Base-by-base conservation (phyloP, 192 early-diverging fungal species). In the Piromyces finnis region DNA sequence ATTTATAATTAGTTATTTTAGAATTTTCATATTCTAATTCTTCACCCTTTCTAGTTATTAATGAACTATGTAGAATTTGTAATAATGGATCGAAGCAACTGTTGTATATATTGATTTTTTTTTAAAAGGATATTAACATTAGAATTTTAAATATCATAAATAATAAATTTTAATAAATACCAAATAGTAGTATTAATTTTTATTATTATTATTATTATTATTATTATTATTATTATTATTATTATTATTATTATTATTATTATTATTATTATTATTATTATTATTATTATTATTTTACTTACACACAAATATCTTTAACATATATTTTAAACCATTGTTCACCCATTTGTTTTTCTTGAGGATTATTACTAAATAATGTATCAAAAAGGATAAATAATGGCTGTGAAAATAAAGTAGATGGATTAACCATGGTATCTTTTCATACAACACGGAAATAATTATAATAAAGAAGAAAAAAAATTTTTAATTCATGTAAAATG, bases 361-460 rank as follows among this genome's bases (percentile, higher is more conserved):
- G 87, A 77, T 86, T 87, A 29, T 86, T 82, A 30, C 88, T 89
- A 30, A 86, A 81, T 39, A 94, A 84, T 51, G 88, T 85, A 80
- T 97, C 95, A 13, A 97, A 83, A 78, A 94, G 89, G 13, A 97
- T 80, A 81, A 95, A 92, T 86, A 95, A 88, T 6, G 93, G 90
- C 78, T 94, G 84, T 2, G 91, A 86, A 83, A 96, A 51, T 5
- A 51, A 6, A 15, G 41, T 51, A 0, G 41, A 0, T 51, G 41
- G 41, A 51, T 51, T 51, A 5, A 51, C 22, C 41, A 51, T 51
- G 18, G 41, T 51, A 22, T 51, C 41, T 51, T 39, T 39, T 13
- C 13, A 39, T 39, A 39, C 9, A 32, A n/a, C n/a, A n/a, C n/a
- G n/a, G n/a, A n/a, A n/a, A n/a, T n/a, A n/a, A n/a, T n/a, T n/a